Evolutionary conservation across 441 rosid species (phyloP).

Genomic region (Macaranga tanarius): DNA sequence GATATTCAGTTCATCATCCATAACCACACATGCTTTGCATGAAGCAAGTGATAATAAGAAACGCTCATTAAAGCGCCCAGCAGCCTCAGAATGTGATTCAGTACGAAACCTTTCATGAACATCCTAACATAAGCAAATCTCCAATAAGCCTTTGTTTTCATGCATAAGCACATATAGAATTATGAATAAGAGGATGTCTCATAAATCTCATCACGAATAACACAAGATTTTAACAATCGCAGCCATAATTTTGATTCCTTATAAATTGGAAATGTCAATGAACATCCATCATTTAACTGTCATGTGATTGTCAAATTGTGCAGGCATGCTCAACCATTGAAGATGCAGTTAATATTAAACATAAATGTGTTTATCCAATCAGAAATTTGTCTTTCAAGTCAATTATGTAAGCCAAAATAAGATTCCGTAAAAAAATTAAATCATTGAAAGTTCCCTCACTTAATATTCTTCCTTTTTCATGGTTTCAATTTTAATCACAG

Average conservation of each 20-base stretch:
- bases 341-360: not conserved
- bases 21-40: constrained; percentile 85
- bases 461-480: not conserved
- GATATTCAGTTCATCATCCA: constrained; percentile 95
- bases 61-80: constrained; percentile 90
- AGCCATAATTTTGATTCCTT: not conserved
- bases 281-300: not conserved
- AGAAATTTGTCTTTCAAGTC: not conserved
- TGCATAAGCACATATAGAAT: not conserved
- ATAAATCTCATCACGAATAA: not conserved
- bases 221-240: not conserved
- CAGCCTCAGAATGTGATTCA: constrained; percentile 83
- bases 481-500: not conserved
- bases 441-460: not conserved
- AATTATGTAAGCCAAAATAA: not conserved
- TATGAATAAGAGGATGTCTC: constrained; percentile 2
- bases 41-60: constrained; percentile 88
- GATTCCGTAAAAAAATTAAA: not conserved
- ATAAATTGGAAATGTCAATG: not conserved
- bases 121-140: constrained; percentile 62
- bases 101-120: constrained; percentile 97
- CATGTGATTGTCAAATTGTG: not conserved
- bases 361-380: not conserved
- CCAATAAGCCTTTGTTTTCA: constrained; percentile 15
- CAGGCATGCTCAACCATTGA: not conserved